A percentile compares a stretch with the other conserved stretches of the same genome.
Conservation (phyloP, 805 yeast genomes). For the Huiozyma sinensis region DNA sequence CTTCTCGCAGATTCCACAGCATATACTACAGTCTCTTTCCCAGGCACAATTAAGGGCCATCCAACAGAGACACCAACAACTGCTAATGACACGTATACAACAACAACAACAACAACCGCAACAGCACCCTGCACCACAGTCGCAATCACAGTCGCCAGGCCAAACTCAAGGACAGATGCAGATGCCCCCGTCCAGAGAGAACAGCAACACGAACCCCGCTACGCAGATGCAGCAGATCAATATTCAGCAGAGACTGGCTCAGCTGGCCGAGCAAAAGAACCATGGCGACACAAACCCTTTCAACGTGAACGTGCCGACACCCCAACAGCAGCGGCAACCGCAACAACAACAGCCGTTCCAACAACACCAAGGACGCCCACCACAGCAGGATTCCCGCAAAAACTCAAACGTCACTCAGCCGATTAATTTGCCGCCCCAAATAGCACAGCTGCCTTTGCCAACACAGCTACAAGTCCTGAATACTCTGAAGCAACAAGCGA, state of each 20-base stretch:
- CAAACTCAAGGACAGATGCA: neutral
- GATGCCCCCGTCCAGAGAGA: neutral
- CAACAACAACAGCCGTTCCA: neutral
- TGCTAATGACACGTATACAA: constrained; percentile 21
- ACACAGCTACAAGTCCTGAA: constrained; percentile 25
- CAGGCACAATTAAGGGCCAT: constrained; percentile 26
- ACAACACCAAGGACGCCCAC: neutral
- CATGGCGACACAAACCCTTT: neutral
- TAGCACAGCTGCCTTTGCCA: constrained; percentile 25
- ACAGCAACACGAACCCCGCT: neutral
- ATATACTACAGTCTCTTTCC: constrained; percentile 23
- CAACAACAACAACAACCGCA: constrained; percentile 17
- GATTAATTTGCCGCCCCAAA: constrained; percentile 26
- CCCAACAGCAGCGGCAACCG: neutral
- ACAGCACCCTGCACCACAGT: constrained; percentile 8
- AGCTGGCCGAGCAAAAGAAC: constrained; percentile 1
- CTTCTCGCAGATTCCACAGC: constrained; percentile 26
- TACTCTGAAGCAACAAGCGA: constrained; percentile 25
- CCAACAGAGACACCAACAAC: constrained; percentile 27
- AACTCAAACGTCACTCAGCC: constrained; percentile 3
- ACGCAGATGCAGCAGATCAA: constrained; percentile 5
- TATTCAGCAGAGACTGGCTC: constrained; percentile 6
- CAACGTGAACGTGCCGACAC: neutral
- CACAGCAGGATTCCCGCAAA: neutral
- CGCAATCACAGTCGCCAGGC: neutral